phyloP scores from a whole-genome alignment of 306 rosid genomes.

The Psophocarpus tetragonolobus region DNA sequence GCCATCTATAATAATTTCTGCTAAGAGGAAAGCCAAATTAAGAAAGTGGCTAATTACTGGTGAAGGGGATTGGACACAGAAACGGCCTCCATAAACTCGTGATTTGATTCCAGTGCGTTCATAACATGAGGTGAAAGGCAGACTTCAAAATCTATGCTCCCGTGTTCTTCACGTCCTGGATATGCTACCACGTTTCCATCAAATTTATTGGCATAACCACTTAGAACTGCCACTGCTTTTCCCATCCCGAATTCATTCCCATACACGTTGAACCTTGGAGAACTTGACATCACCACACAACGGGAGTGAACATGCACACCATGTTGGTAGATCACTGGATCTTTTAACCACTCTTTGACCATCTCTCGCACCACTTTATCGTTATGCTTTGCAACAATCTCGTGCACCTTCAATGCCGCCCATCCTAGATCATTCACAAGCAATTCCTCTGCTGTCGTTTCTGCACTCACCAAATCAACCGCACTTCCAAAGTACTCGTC shows the following conservation, averaged over 20 bases:
- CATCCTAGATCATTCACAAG: slow-evolving; percentile 44
- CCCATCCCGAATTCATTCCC: slow-evolving; percentile 75
- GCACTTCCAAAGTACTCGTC: slow-evolving; percentile 53
- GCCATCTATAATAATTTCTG: too few relatives aligned
- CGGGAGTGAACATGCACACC: slow-evolving; percentile 9
- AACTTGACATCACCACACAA: slow-evolving; percentile 48
- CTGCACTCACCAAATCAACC: neutral
- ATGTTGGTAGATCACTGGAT: slow-evolving; percentile 1
- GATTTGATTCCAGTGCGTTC: slow-evolving; percentile 51
- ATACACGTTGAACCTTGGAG: slow-evolving; percentile 55
- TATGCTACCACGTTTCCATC: slow-evolving; percentile 46
- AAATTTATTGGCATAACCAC: slow-evolving; percentile 56
- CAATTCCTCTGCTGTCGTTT: slow-evolving; percentile 43
- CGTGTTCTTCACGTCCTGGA: slow-evolving; percentile 49
- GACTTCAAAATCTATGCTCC: slow-evolving; percentile 61
- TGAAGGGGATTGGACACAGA: neutral
- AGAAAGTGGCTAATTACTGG: neutral
- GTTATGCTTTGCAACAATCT: slow-evolving; percentile 36
- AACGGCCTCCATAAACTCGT: slow-evolving; percentile 48
- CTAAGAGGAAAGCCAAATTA: neutral
- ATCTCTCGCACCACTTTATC: neutral
- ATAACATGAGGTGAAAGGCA: slow-evolving; percentile 43
- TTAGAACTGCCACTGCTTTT: slow-evolving; percentile 50
- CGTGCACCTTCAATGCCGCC: slow-evolving; percentile 57
- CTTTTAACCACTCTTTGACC: slow-evolving; percentile 38